These are phyloP conservation scores for Penicillium subrubescens DNA, from an alignment of 495 filamentous ascomycete species.

Conservation along the genomic window DNA sequence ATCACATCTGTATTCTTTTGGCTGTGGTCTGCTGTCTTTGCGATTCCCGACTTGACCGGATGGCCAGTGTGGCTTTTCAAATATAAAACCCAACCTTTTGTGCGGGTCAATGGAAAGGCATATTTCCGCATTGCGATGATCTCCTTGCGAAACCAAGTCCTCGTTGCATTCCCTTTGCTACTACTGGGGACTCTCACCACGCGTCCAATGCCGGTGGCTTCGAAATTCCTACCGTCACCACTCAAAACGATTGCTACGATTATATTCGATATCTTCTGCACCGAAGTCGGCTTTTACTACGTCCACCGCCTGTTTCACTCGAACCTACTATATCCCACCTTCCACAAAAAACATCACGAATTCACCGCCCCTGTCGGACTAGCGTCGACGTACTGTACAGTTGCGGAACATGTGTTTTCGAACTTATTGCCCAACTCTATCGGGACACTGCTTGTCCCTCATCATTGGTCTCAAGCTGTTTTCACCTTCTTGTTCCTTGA, in stretches of 20 bases:
- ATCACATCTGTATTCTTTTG: slow-evolving; percentile 1
- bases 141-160: neutral
- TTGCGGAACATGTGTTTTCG: neutral
- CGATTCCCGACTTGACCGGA: neutral
- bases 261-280: neutral
- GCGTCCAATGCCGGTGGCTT: neutral
- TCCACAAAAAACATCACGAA: neutral
- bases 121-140: neutral
- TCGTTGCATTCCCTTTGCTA: neutral
- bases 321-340: neutral
- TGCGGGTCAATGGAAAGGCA: neutral
- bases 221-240: neutral
- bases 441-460: neutral
- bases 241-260: neutral
- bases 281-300: neutral
- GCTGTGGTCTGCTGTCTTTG: neutral
- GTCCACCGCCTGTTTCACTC: neutral
- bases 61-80: neutral
- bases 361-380: neutral
- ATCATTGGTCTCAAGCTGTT: neutral
- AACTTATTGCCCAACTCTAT: neutral
- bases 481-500: neutral
- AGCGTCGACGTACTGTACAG: neutral
- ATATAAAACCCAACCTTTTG: neutral
- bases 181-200: neutral